Conservation (phyloP, 768 basidiomycete species). For the Ramaria sp. region DNA sequence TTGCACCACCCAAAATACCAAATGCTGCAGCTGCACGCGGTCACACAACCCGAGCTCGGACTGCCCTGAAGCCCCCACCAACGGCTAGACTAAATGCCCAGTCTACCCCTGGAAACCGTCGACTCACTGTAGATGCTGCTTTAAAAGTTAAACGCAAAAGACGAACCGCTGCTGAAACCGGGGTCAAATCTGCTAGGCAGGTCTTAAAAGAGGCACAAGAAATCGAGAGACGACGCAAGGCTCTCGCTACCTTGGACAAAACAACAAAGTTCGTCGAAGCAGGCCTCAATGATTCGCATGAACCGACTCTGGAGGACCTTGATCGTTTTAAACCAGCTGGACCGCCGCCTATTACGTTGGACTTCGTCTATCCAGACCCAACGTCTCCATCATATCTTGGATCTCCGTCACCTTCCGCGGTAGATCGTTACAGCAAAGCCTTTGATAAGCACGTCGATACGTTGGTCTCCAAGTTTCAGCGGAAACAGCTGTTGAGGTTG, state of each 20-base stretch:
- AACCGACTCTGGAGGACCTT: conserved; percentile 8
- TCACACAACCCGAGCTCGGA: not conserved
- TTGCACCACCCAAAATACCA: not conserved
- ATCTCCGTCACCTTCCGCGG: not conserved
- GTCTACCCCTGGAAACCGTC: not conserved
- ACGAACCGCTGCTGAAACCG: not conserved
- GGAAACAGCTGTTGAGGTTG: not conserved
- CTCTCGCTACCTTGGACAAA: conserved; percentile 5
- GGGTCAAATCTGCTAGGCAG: not conserved
- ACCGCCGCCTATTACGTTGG: not conserved
- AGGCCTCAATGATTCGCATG: not conserved
- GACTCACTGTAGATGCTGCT: not conserved
- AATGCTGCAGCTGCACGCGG: not conserved
- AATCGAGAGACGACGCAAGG: conserved; percentile 5
- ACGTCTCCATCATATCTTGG: not conserved
- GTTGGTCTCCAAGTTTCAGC: not conserved
- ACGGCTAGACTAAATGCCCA: not conserved
- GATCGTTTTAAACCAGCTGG: conserved; percentile 1
- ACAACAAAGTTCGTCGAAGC: conserved; percentile 4
- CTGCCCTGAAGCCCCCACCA: too few relatives aligned
- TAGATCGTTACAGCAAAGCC: not conserved
- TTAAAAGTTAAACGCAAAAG: not conserved
- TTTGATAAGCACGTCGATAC: conserved; percentile 1
- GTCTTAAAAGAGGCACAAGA: not conserved
- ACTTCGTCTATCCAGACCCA: conserved; percentile 1